Percentiles rank a stretch among this genome's conserved stretches.
Evolutionary conservation across 495 filamentous ascomycete genomes (phyloP).

Genomic region (Aspergillus haitiensis): DNA sequence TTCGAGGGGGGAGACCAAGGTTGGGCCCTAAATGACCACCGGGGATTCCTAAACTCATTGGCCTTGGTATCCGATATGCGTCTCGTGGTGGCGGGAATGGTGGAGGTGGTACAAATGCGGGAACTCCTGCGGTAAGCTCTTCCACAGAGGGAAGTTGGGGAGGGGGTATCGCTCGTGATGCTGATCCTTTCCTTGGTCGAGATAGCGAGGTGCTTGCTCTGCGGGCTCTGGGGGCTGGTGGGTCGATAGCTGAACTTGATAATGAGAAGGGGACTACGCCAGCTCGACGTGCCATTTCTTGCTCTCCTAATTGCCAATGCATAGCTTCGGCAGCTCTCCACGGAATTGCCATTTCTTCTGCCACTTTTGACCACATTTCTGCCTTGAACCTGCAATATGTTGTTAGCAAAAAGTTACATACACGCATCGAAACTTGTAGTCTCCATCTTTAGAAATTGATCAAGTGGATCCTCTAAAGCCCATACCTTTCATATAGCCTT

Average conservation of each 20-base stretch:
- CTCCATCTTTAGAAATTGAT: too few species aligned
- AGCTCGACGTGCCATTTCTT: slow-evolving; percentile 89
- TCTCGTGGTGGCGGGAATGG: slow-evolving; percentile 40
- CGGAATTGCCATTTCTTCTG: slow-evolving; percentile 92
- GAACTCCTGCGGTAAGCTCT: slow-evolving; percentile 49
- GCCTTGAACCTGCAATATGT: slow-evolving; percentile 73
- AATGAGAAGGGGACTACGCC: slow-evolving; percentile 78
- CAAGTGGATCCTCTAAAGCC: too few species aligned
- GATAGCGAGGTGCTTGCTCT: slow-evolving; percentile 48
- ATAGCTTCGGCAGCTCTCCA: slow-evolving; percentile 96
- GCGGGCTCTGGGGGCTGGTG: slow-evolving; percentile 46
- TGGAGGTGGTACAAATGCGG: slow-evolving; percentile 44
- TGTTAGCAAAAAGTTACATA: slow-evolving; percentile 11
- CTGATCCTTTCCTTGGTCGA: slow-evolving; percentile 45
- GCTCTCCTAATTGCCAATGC: slow-evolving; percentile 96
- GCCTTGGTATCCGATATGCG: slow-evolving; percentile 40
- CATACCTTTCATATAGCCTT: slow-evolving; percentile 89
- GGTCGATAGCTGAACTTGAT: slow-evolving; percentile 59
- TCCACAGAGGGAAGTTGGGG: slow-evolving; percentile 48
- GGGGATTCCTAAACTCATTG: slow-evolving; percentile 35
- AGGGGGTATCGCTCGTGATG: slow-evolving; percentile 36
- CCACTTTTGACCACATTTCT: slow-evolving; percentile 95
- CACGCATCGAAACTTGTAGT: too few species aligned
- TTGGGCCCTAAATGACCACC: slow-evolving; percentile 35
- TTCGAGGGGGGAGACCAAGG: slow-evolving; percentile 43